A percentile compares a stretch with the other conserved stretches of the same genome.
These are phyloP conservation scores for Nissolia schottii DNA, from an alignment of 306 rosid species.

Conservation along the genomic window DNA sequence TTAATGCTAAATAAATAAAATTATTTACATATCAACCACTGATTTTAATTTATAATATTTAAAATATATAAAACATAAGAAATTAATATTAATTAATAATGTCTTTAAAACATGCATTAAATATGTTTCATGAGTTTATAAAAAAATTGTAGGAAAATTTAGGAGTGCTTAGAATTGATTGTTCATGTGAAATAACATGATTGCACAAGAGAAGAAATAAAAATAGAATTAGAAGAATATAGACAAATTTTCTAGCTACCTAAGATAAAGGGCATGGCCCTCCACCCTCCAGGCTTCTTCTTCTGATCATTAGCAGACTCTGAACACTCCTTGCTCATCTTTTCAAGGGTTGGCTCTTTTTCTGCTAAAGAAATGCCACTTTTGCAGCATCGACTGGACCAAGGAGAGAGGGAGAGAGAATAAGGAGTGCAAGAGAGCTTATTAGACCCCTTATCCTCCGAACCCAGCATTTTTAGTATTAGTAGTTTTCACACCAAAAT, in stretches of 20 bases:
- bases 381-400: slow-evolving; percentile 8
- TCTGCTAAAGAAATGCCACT: slow-evolving; percentile 17
- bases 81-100: too few species aligned
- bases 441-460: background rate
- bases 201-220: background rate
- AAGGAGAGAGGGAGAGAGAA: background rate
- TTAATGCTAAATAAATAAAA: too few species aligned
- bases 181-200: background rate
- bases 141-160: too few species aligned
- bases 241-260: slow-evolving; percentile 29
- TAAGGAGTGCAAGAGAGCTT: background rate
- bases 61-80: too few species aligned
- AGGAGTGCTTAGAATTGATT: too few species aligned
- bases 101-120: too few species aligned
- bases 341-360: slow-evolving; percentile 1
- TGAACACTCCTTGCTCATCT: background rate
- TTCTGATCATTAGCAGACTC: slow-evolving; percentile 11
- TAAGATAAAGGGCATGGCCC: slow-evolving; percentile 74
- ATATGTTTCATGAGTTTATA: too few species aligned
- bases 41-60: too few species aligned
- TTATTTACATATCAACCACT: too few species aligned
- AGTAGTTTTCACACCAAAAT: slow-evolving; percentile 13
- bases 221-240: background rate
- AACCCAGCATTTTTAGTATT: background rate
- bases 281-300: slow-evolving; percentile 83